Conservation (phyloP, 352 stramenopile species). For the Phytophthora chlamydospora region DNA sequence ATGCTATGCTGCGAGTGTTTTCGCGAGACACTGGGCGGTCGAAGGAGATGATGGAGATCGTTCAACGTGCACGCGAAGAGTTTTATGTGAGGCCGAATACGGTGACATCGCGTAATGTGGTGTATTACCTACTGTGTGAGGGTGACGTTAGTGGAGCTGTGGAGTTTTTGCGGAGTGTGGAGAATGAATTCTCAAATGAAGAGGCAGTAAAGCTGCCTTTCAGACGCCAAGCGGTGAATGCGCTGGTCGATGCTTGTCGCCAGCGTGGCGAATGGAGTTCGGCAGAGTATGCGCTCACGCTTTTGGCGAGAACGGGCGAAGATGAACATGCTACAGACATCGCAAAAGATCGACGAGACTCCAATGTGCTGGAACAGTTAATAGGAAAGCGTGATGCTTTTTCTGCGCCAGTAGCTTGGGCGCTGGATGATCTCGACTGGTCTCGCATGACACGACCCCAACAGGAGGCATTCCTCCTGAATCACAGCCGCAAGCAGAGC, state of each 20-base stretch:
- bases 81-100: conserved; percentile 46
- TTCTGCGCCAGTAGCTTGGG: conserved; percentile 30
- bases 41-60: conserved; percentile 36
- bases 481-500: conserved; percentile 30
- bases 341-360: conserved; percentile 11
- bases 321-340: background rate
- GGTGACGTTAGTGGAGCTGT: conserved; percentile 30
- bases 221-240: conserved; percentile 38
- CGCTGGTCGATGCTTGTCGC: conserved; percentile 58
- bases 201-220: conserved; percentile 20
- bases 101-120: conserved; percentile 52
- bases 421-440: conserved; percentile 24
- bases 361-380: conserved; percentile 15
- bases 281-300: conserved; percentile 21
- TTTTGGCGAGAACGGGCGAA: conserved; percentile 14
- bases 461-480: conserved; percentile 23
- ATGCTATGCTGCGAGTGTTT: conserved; percentile 74
- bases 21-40: conserved; percentile 40
- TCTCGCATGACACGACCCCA: conserved; percentile 23
- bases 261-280: conserved; percentile 47
- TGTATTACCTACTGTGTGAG: conserved; percentile 53
- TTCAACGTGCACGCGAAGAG: conserved; percentile 36
- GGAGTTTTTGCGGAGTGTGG: conserved; percentile 33
- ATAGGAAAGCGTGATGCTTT: conserved; percentile 27
- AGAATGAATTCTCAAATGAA: conserved; percentile 13